Conservation (phyloP, 805 yeast genomes). For the Yamadazyma insecticola region DNA sequence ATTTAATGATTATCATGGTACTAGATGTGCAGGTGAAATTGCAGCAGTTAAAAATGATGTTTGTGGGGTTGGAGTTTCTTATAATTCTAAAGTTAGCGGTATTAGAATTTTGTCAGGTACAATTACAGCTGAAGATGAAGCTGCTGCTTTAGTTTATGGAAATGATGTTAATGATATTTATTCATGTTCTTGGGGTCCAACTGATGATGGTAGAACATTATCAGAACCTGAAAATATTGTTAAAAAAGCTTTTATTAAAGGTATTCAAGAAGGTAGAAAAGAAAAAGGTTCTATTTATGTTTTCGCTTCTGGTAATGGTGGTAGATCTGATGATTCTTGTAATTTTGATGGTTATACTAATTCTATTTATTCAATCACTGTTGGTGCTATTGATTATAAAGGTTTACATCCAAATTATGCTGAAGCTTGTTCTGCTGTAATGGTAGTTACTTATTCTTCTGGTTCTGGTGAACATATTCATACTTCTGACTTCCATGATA, state of each 20-base stretch:
- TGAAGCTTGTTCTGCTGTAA: constrained; percentile 90
- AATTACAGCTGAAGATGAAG: constrained; percentile 84
- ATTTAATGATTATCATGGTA: constrained; percentile 86
- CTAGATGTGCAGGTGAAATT: constrained; percentile 96
- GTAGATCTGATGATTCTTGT: constrained; percentile 76
- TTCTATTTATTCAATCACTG: constrained; percentile 90
- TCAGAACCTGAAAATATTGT: constrained; percentile 81
- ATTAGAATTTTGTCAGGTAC: constrained; percentile 81
- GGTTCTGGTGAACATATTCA: constrained; percentile 88
- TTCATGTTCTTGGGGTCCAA: constrained; percentile 98
- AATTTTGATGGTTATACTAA: constrained; percentile 97
- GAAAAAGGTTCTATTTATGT: constrained; percentile 86
- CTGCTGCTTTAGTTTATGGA: constrained; percentile 77
- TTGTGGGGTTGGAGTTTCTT: constrained; percentile 98
- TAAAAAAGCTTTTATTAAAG: constrained; percentile 77
- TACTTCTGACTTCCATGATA: constrained; percentile 71
- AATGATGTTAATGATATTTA: constrained; percentile 86
- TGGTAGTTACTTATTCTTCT: constrained; percentile 90
- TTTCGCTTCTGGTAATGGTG: constrained; percentile 97
- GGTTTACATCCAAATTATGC: constrained; percentile 87
- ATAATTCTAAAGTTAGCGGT: constrained; percentile 80
- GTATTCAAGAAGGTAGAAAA: constrained; percentile 74
- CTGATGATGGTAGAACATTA: constrained; percentile 85
- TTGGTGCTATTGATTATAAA: constrained; percentile 85
- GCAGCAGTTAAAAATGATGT: constrained; percentile 83